These are phyloP conservation scores for Myxozyma melibiosi DNA, from an alignment of 805 yeast genomes.

Conservation along the genomic window DNA sequence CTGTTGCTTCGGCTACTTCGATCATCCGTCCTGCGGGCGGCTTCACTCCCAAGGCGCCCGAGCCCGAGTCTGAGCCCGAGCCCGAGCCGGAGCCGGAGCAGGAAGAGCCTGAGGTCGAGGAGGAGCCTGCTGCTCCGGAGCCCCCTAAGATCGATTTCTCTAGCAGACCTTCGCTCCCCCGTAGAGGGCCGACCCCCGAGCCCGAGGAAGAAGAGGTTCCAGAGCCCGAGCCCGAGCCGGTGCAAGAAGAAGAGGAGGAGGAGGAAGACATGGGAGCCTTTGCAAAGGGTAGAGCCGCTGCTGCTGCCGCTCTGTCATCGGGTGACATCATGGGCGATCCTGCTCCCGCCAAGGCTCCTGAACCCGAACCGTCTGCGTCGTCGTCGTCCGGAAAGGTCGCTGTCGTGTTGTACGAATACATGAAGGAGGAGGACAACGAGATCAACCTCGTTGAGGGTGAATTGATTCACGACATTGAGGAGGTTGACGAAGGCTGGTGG, in stretches of 20 bases:
- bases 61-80: constrained; percentile 34
- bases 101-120: constrained; percentile 7
- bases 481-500: constrained; percentile 87
- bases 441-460: constrained; percentile 70
- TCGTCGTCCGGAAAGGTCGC: constrained; percentile 51
- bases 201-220: constrained; percentile 28
- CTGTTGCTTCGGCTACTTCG: constrained; percentile 30
- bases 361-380: constrained; percentile 21
- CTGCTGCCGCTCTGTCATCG: constrained; percentile 38
- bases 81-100: constrained; percentile 13
- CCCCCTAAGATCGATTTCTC: constrained; percentile 13
- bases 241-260: constrained; percentile 1
- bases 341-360: constrained; percentile 27
- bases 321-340: constrained; percentile 32
- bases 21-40: constrained; percentile 16
- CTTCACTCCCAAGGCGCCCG: constrained; percentile 30
- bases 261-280: constrained; percentile 9
- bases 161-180: constrained; percentile 3
- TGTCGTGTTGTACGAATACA: constrained; percentile 78
- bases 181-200: constrained; percentile 14
- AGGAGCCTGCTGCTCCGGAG: constrained; percentile 3
- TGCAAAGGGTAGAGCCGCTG: constrained; percentile 36
- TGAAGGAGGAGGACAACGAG: constrained; percentile 76
- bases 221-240: constrained; percentile 11
- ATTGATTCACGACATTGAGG: constrained; percentile 62